Base-by-base conservation (phyloP, 2,329 filamentous ascomycete genomes). In the Colletotrichum tamarilloi region DNA sequence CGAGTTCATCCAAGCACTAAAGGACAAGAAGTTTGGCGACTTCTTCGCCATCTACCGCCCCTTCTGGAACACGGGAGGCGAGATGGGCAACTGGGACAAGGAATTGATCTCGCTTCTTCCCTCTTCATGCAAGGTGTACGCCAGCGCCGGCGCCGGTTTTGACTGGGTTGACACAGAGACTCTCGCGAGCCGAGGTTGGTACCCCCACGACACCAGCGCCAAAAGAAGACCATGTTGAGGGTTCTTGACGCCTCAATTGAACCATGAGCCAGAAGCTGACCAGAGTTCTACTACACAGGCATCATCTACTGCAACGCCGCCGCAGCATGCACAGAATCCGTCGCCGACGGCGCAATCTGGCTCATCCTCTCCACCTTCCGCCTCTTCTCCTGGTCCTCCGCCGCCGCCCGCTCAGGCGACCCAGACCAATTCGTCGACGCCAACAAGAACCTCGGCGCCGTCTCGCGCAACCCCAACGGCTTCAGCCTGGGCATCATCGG, bases 401-500 rank as follows among this genome's bases (percentile, higher is more conserved):
- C 28, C 28, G 70, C 70, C 56, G 70, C 70, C 32, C 70, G 70
- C 46, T 73, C 70, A 5, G 70, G 70, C 38, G 70, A 73, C 56
- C 70, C 70, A n/a, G 70, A 70, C 67, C 70, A 38, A 4, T 73
- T 73, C 60, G 70, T 73, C 49, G 70, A 73, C 60, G 67, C 70
- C 67, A 70, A 73, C 67, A 73, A 62, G 67, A 70, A 70, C 67
- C 67, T 73, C 46, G 70, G 42, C 4, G 60, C 55, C 26, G 70
- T 73, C 26, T 73, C 70, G 16, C 60, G 70, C 7, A 73, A 73
- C 28, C 70, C 70, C 60, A 73, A 73, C 35, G 67, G 70, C 66
- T 73, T 70, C 60, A 65, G 55, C 84, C 86, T 57, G 83, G 89
- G 88, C 5, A 88, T 91, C 69, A 80, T 91, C 1, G 89, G 89